Base-by-base conservation (phyloP, 1,284 basidiomycete species). In the Stereum hirsutum region DNA sequence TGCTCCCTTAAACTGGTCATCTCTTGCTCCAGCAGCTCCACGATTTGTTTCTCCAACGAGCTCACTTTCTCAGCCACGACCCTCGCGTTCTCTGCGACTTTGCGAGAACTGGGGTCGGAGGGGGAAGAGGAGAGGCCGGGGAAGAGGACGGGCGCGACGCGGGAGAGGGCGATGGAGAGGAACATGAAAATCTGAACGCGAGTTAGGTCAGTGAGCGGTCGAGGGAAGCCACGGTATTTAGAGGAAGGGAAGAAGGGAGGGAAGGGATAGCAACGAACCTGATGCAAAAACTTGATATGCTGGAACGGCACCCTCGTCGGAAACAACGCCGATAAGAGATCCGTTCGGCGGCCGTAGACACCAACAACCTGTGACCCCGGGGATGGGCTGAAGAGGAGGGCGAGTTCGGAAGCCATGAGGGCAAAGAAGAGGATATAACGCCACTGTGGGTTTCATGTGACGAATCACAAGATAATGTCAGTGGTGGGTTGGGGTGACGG, bases 211-310 rank as follows among this genome's bases (percentile, higher is more conserved):
- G n/a, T n/a, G n/a, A n/a, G n/a, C n/a, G n/a, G n/a, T n/a, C n/a
- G n/a, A n/a, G n/a, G n/a, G n/a, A n/a, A n/a, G n/a, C n/a, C n/a
- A 25, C 8, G 1, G 26, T 20, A 38, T 5, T 14, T 12, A 11
- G 8, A 7, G 11, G 20, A 38, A 24, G 20, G 3, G 2, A 43
- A 23, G 14, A 23, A 21, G 6, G 14, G 27, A 11, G 19, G 23
- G 12, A 15, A 12, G 21, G 27, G 6, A 10, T 28, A 20, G 17
- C n/a, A 30, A 20, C 40, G 20, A 28, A 51, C 50, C 27, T 52
- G 76, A 53, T 87, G 89, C n/a, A 90, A 65, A 57, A 89, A 74
- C 17, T 73, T 60, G 48, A 88, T 70, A 55, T 89, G 78, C 52
- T 92, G 86, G 57, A 79, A 81, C 2, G 75, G 69, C 1, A 82